Evolutionary conservation across 306 rosid species (phyloP).

Genomic region (Adenanthera pavonina): DNA sequence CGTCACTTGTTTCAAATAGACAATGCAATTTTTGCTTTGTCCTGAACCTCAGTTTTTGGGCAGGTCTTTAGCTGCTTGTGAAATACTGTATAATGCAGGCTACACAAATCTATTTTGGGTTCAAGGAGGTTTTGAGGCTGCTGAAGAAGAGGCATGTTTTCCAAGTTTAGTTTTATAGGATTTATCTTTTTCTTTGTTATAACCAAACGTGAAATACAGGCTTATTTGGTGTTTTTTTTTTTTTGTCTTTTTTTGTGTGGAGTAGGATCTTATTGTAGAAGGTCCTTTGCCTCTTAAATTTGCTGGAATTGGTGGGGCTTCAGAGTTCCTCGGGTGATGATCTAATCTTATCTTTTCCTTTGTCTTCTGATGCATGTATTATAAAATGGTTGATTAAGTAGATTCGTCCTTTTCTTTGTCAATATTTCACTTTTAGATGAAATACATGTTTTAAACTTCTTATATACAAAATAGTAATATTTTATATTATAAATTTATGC

Average conservation of each 20-base stretch:
- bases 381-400: slow-evolving; percentile 16
- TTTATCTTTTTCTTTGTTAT: slow-evolving; percentile 22
- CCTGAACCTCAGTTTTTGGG: slow-evolving; percentile 40
- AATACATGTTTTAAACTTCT: not conserved
- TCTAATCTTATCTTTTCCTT: slow-evolving; percentile 27
- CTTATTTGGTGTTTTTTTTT: slow-evolving; percentile 34
- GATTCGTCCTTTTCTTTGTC: not conserved
- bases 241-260: slow-evolving; percentile 36
- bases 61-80: slow-evolving; percentile 95
- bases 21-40: slow-evolving; percentile 11
- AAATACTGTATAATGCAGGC: slow-evolving; percentile 79
- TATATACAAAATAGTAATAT: not conserved
- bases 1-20: no score
- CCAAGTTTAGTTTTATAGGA: slow-evolving; percentile 31
- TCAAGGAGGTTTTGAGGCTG: slow-evolving; percentile 92
- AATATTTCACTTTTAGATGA: slow-evolving; percentile 17
- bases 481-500: slow-evolving; percentile 1
- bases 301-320: slow-evolving; percentile 91
- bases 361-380: slow-evolving; percentile 29
- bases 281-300: slow-evolving; percentile 84
- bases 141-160: slow-evolving; percentile 81
- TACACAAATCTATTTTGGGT: slow-evolving; percentile 92
- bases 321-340: slow-evolving; percentile 88
- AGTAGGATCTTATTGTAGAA: slow-evolving; percentile 87
- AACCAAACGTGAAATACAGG: slow-evolving; percentile 26